phyloP scores from a whole-genome alignment of 192 early-diverging fungal genomes.

The Lunasporangiospora selenospora region DNA sequence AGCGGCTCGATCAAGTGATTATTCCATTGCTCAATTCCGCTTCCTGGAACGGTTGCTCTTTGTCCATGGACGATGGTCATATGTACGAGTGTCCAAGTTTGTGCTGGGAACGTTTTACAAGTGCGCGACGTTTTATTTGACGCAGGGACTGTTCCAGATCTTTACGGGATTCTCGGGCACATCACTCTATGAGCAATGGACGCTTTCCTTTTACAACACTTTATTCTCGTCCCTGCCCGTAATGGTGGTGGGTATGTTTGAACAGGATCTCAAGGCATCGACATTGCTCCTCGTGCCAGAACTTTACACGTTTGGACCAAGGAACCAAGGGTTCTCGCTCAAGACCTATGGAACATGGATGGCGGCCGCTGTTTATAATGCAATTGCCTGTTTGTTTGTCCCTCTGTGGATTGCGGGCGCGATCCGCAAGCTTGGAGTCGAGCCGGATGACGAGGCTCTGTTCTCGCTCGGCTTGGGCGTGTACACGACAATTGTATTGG shows the following conservation, averaged over 20 bases:
- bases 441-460: constrained; percentile 58
- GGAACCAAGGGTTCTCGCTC: constrained; percentile 62
- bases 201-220: constrained; percentile 83
- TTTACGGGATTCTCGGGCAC: constrained; percentile 81
- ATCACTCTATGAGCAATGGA: constrained; percentile 77
- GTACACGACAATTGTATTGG: constrained; percentile 66
- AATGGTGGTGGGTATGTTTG: constrained; percentile 82
- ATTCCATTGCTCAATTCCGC: constrained; percentile 90
- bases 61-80: constrained; percentile 91
- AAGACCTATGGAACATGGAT: constrained; percentile 61
- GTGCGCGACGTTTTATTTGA: constrained; percentile 79
- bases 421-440: constrained; percentile 37
- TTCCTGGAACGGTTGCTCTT: constrained; percentile 82
- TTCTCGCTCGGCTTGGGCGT: constrained; percentile 62
- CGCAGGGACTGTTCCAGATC: constrained; percentile 79
- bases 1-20: constrained; percentile 87
- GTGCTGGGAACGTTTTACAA: constrained; percentile 91
- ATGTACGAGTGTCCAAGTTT: constrained; percentile 81
- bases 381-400: constrained; percentile 55
- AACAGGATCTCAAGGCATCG: constrained; percentile 75
- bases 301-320: constrained; percentile 70
- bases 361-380: constrained; percentile 59
- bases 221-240: constrained; percentile 83
- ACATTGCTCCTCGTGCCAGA: constrained; percentile 74
- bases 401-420: constrained; percentile 59